Evolutionary conservation across 2,329 filamentous ascomycete species (phyloP).

Genomic region (Penicillium sp.): DNA sequence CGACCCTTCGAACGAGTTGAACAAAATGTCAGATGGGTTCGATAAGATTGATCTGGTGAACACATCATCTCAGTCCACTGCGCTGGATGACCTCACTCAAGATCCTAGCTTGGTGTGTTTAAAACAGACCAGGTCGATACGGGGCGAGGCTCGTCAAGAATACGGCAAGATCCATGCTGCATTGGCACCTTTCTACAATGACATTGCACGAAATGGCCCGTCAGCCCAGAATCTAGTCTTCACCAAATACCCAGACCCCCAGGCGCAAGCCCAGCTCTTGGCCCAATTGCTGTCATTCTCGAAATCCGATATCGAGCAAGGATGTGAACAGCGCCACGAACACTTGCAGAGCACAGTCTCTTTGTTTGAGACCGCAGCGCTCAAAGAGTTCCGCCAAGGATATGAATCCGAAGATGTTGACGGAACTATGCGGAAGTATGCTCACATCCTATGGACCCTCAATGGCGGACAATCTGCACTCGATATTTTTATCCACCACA

Average conservation of each 20-base stretch:
- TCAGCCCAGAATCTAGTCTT: conserved; percentile 78
- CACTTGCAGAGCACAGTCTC: conserved; percentile 72
- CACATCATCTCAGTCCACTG: conserved; percentile 29
- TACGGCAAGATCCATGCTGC: conserved; percentile 90
- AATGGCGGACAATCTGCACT: conserved; percentile 78
- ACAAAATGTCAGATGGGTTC: conserved; percentile 68
- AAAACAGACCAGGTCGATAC: conserved; percentile 70
- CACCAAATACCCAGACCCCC: conserved; percentile 80
- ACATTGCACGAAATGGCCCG: conserved; percentile 72
- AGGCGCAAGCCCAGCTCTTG: conserved; percentile 87
- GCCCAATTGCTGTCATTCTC: conserved; percentile 77
- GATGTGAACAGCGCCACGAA: conserved; percentile 69
- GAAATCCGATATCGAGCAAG: conserved; percentile 76
- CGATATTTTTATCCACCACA: conserved; percentile 85
- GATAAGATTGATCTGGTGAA: conserved; percentile 68
- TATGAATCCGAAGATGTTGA: conserved; percentile 88
- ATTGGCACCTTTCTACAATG: conserved; percentile 83
- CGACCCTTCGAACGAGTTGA: conserved; percentile 21
- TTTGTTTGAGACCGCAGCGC: conserved; percentile 86
- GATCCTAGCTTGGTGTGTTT: conserved; percentile 69
- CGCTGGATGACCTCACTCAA: conserved; percentile 53
- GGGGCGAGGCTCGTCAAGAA: conserved; percentile 83
- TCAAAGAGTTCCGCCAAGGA: conserved; percentile 90
- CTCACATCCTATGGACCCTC: conserved; percentile 77
- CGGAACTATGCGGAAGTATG: conserved; percentile 85